phyloP scores from a whole-genome alignment of 1,284 basidiomycete species.

The Cutaneotrichosporon dermatis region DNA sequence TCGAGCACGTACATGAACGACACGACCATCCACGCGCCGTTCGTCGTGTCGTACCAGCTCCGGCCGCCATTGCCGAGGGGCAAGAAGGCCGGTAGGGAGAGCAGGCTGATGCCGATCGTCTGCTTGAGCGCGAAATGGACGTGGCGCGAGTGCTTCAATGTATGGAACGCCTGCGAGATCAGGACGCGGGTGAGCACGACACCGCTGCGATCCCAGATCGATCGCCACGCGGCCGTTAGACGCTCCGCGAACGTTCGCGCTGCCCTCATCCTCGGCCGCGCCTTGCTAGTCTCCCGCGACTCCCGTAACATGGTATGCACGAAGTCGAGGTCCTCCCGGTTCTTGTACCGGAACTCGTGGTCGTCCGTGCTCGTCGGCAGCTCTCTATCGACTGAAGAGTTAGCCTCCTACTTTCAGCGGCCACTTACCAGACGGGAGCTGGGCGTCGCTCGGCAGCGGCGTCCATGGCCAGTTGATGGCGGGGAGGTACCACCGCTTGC shows the following conservation, averaged over 20 bases:
- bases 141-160: slow-evolving; percentile 48
- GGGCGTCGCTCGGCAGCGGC: slow-evolving; percentile 3
- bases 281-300: slow-evolving; percentile 6
- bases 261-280: neutral
- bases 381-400: slow-evolving; percentile 5
- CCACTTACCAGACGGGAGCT: slow-evolving; percentile 2
- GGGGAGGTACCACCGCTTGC: slow-evolving; percentile 18
- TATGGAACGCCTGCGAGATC: slow-evolving; percentile 33
- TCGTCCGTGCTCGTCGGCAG: slow-evolving; percentile 1
- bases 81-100: slow-evolving; percentile 50
- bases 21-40: slow-evolving; percentile 50
- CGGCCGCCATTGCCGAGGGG: slow-evolving; percentile 32
- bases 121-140: slow-evolving; percentile 50
- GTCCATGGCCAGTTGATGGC: slow-evolving; percentile 18
- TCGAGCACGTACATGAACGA: slow-evolving; percentile 52
- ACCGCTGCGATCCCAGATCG: slow-evolving; percentile 31
- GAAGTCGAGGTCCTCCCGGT: slow-evolving; percentile 20
- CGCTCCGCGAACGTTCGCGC: slow-evolving; percentile 1
- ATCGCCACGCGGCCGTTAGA: slow-evolving; percentile 25
- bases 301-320: slow-evolving; percentile 14
- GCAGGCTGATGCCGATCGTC: slow-evolving; percentile 46
- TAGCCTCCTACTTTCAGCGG: neutral
- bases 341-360: slow-evolving; percentile 1
- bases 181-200: slow-evolving; percentile 31
- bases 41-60: slow-evolving; percentile 43